These are phyloP conservation scores for Cicer chorassanicum DNA, from an alignment of 306 rosid genomes.

Conservation along the genomic window DNA sequence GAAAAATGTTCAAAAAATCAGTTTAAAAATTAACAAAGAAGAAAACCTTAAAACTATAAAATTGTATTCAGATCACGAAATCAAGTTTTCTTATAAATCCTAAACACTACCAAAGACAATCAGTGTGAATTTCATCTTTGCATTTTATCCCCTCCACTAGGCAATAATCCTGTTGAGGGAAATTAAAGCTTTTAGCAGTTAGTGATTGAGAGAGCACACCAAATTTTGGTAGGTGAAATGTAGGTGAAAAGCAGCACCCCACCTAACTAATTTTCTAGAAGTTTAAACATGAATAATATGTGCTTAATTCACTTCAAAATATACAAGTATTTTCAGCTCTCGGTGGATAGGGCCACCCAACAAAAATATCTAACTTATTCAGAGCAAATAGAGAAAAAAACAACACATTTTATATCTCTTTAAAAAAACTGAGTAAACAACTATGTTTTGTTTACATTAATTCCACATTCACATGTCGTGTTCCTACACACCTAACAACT, in stretches of 20 bases:
- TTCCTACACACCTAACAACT: slow-evolving; percentile 17
- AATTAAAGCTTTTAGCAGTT: slow-evolving; percentile 21
- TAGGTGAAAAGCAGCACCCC: slow-evolving; percentile 7
- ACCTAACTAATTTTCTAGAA: slow-evolving; percentile 21
- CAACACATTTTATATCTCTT: not conserved
- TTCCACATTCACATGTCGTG: slow-evolving; percentile 4
- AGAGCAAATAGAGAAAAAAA: not conserved
- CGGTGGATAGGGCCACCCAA: slow-evolving; percentile 9
- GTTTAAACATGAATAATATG: slow-evolving; percentile 20
- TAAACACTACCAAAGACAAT: slow-evolving; percentile 24
- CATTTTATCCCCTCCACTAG: not conserved
- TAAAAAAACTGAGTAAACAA: not conserved
- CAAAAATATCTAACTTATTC: slow-evolving; percentile 18
- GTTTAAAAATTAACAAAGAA: not conserved
- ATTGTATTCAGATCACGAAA: slow-evolving; percentile 23
- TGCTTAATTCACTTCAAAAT: slow-evolving; percentile 27
- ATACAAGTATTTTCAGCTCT: slow-evolving; percentile 16
- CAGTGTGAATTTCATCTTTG: no score
- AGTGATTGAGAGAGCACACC: slow-evolving; percentile 13
- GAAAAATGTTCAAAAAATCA: not conserved
- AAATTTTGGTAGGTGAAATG: slow-evolving; percentile 38
- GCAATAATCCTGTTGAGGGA: not conserved
- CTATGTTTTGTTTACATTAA: not conserved
- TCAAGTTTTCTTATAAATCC: not conserved
- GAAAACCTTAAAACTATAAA: not conserved